phyloP scores from a whole-genome alignment of 129 eudicot species.

The Erigeron canadensis region DNA sequence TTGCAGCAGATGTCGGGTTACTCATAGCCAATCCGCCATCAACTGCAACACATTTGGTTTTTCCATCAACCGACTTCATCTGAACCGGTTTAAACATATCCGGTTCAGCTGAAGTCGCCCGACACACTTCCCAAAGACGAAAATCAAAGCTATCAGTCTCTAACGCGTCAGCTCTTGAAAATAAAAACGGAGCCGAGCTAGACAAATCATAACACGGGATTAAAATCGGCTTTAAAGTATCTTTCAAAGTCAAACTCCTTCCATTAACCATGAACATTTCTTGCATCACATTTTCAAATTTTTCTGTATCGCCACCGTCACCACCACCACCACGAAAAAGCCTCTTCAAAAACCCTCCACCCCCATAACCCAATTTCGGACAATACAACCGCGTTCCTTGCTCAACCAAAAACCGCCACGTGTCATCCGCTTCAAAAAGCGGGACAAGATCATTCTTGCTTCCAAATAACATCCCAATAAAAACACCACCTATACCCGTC shows the following conservation, averaged over 20 bases:
- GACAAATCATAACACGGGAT: conserved; percentile 75
- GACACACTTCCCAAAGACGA: conserved; percentile 38
- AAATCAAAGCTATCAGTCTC: conserved; percentile 33
- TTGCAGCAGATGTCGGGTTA: conserved; percentile 61
- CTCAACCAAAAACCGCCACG: conserved; percentile 42
- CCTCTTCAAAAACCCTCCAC: conserved; percentile 19
- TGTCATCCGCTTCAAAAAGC: conserved; percentile 36
- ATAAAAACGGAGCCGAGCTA: conserved; percentile 34
- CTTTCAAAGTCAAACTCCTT: conserved; percentile 29
- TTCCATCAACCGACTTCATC: conserved; percentile 32
- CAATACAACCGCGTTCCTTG: conserved; percentile 34
- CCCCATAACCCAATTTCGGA: background rate
- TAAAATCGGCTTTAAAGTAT: conserved; percentile 39
- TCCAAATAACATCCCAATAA: conserved; percentile 36
- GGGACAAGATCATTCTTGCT: conserved; percentile 14
- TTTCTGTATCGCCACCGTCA: conserved; percentile 9
- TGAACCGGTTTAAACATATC: conserved; percentile 18
- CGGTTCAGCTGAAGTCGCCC: conserved; percentile 39
- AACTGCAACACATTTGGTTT: conserved; percentile 24
- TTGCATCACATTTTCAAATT: conserved; percentile 27
- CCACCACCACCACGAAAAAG: conserved; percentile 16
- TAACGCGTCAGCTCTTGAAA: conserved; percentile 43
- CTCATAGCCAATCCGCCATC: conserved; percentile 36
- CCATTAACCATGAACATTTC: conserved; percentile 31
- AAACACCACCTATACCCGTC: conserved; percentile 34